A percentile compares a stretch with the other conserved stretches of the same genome.
Conservation (phyloP, 1,284 basidiomycete species). For the Vanrija sp. region DNA sequence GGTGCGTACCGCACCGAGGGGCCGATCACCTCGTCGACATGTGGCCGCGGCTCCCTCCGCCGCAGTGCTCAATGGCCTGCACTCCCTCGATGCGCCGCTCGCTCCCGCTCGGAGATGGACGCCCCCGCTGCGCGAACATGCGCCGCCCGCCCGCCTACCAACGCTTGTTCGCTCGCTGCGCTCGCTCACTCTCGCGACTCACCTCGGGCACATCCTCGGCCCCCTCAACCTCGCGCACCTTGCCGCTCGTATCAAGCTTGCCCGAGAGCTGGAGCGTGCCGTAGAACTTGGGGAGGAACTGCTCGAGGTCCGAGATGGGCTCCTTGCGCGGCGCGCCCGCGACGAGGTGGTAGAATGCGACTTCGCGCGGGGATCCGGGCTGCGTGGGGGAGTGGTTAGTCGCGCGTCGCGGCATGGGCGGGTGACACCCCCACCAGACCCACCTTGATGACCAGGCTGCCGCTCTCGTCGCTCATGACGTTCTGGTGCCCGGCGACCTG, state of each 20-base stretch:
- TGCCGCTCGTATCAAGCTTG: slow-evolving; percentile 48
- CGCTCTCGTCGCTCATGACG: slow-evolving; percentile 69
- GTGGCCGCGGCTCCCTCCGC: too few species aligned
- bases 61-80: too few species aligned
- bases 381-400: slow-evolving; percentile 11
- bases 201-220: slow-evolving; percentile 26
- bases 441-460: slow-evolving; percentile 74
- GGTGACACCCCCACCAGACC: not conserved
- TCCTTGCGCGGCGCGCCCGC: slow-evolving; percentile 39
- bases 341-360: slow-evolving; percentile 72
- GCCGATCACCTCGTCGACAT: too few species aligned
- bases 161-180: too few species aligned
- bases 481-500: slow-evolving; percentile 88
- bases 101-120: too few species aligned
- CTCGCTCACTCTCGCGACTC: slow-evolving; percentile 9
- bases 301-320: slow-evolving; percentile 38
- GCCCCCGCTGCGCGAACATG: too few species aligned
- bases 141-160: too few species aligned
- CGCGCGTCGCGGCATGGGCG: not conserved
- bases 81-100: too few species aligned
- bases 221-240: slow-evolving; percentile 11
- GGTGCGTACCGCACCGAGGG: too few species aligned
- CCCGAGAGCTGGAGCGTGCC: slow-evolving; percentile 71
- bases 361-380: slow-evolving; percentile 66
- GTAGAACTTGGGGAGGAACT: slow-evolving; percentile 66